phyloP scores from a whole-genome alignment of 1,284 basidiomycete species.

The Veloboletus limbatus region DNA sequence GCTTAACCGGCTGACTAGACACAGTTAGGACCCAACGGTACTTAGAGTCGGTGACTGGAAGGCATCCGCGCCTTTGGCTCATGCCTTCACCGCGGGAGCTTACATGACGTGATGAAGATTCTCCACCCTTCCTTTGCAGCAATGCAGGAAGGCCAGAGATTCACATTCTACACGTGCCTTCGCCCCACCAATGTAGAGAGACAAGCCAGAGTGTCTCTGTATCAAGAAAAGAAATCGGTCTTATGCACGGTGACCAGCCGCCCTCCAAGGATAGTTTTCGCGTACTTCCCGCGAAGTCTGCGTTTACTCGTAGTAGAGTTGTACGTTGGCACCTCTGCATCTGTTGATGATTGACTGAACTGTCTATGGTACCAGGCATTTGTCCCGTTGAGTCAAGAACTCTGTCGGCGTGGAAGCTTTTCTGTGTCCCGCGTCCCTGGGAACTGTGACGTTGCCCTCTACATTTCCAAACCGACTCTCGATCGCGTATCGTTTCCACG shows the following conservation, averaged over 20 bases:
- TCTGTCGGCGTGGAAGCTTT: neutral
- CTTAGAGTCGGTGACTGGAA: slow-evolving; percentile 3
- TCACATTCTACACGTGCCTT: slow-evolving; percentile 21
- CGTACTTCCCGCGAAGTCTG: neutral
- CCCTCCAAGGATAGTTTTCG: neutral
- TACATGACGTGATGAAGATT: slow-evolving; percentile 22
- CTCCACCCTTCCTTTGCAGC: slow-evolving; percentile 28
- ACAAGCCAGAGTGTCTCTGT: slow-evolving; percentile 8
- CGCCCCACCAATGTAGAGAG: slow-evolving; percentile 1
- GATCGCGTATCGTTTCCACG: neutral
- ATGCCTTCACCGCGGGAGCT: slow-evolving; percentile 18
- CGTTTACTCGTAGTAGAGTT: too few species aligned
- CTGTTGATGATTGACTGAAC: neutral
- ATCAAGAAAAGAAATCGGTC: slow-evolving; percentile 4
- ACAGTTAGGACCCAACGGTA: neutral
- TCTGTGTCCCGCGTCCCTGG: slow-evolving; percentile 1
- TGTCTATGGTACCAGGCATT: neutral
- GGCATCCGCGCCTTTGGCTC: slow-evolving; percentile 17
- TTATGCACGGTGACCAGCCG: neutral
- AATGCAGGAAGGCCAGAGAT: slow-evolving; percentile 21
- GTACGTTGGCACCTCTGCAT: neutral
- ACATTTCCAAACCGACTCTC: neutral
- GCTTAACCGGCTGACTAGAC: neutral
- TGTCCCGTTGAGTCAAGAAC: neutral
- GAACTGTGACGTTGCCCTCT: neutral